A percentile compares a stretch with the other conserved stretches of the same genome.
Conservation (phyloP, 352 stramenopile genomes). For the Globisporangium nodosum region DNA sequence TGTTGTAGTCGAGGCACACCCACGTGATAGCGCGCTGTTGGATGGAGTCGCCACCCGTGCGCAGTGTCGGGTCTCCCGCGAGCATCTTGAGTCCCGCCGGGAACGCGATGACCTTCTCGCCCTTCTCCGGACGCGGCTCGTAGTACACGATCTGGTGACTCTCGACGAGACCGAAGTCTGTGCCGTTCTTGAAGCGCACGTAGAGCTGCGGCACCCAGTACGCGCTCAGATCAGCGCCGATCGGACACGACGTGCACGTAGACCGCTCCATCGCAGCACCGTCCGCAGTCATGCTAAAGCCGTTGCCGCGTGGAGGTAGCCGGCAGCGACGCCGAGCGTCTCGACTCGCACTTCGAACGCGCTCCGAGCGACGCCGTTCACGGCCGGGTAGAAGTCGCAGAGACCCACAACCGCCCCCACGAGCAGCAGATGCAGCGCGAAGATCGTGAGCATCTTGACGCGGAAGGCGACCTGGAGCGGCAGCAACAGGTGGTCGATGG, state of each 20-base stretch:
- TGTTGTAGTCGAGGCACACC: conserved; percentile 25
- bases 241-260: conserved; percentile 47
- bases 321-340: conserved; percentile 15
- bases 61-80: conserved; percentile 29
- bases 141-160: conserved; percentile 56
- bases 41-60: conserved; percentile 26
- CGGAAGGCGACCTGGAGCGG: conserved; percentile 1
- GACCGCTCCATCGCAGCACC: conserved; percentile 29
- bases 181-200: conserved; percentile 53
- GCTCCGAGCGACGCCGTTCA: not conserved
- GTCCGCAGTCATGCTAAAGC: conserved; percentile 38
- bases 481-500: not conserved
- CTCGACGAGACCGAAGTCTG: conserved; percentile 38
- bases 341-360: not conserved
- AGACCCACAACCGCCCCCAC: not conserved
- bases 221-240: conserved; percentile 36
- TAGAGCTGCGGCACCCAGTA: conserved; percentile 52
- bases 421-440: conserved; percentile 5
- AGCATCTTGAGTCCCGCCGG: conserved; percentile 44
- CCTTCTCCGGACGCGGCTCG: conserved; percentile 21
- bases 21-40: conserved; percentile 30
- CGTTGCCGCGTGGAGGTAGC: conserved; percentile 40
- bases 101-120: conserved; percentile 39
- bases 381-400: not conserved
- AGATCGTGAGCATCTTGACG: conserved; percentile 7